Percentiles rank a stretch among this genome's conserved stretches.
Conservation (phyloP, 2,329 filamentous ascomycete genomes). For the Nakataea oryzae region DNA sequence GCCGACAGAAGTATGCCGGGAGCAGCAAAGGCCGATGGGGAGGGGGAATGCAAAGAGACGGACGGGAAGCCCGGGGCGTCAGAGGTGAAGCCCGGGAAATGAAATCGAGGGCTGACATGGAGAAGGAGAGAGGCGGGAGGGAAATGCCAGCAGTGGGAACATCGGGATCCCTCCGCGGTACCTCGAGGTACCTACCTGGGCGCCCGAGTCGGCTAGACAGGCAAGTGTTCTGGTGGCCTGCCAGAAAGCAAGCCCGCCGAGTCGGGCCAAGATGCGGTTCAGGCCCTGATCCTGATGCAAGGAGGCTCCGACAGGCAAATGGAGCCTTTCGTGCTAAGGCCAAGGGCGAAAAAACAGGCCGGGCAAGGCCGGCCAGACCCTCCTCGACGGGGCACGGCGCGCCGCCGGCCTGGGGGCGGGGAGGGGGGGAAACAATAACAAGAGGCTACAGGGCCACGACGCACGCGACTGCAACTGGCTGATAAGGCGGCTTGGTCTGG, state of each 20-base stretch:
- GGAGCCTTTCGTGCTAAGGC: neutral
- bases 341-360: neutral
- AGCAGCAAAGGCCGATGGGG: neutral
- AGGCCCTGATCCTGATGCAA: neutral
- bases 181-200: neutral
- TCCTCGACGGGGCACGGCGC: neutral
- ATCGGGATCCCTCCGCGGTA: neutral
- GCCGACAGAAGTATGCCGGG: neutral
- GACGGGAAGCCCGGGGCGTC: neutral
- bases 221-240: neutral
- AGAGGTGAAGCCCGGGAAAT: neutral
- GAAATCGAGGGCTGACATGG: neutral
- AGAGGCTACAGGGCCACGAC: too few species aligned
- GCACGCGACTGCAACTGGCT: neutral
- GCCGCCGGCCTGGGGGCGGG: neutral
- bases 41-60: neutral
- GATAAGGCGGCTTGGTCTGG: neutral
- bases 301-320: neutral
- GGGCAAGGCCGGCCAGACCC: neutral
- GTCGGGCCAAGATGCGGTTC: neutral
- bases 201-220: neutral
- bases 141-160: neutral
- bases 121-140: neutral
- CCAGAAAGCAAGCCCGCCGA: too few species aligned
- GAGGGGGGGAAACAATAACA: too few species aligned